Evolutionary conservation across 2,329 filamentous ascomycete species (phyloP).

Genomic region (Alternaria arbusti): DNA sequence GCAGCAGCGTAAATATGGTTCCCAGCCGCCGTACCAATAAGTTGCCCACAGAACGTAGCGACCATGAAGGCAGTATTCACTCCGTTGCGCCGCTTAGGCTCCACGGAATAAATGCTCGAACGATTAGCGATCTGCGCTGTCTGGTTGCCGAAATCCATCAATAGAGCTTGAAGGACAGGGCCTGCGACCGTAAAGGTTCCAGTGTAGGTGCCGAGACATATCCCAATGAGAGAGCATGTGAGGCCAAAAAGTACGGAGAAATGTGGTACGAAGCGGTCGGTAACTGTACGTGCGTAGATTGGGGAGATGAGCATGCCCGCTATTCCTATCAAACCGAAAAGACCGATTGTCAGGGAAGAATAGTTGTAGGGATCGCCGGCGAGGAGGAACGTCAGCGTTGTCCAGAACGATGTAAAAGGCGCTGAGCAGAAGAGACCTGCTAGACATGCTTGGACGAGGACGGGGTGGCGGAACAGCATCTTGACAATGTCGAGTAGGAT

Average conservation of each 20-base stretch:
- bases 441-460: conserved; percentile 73
- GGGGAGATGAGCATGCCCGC: conserved; percentile 71
- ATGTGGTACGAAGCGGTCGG: conserved; percentile 72
- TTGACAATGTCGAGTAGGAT: conserved; percentile 70
- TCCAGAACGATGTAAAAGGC: conserved; percentile 73
- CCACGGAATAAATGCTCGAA: conserved; percentile 71
- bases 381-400: conserved; percentile 80
- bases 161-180: conserved; percentile 73
- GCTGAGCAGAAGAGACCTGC: conserved; percentile 68
- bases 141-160: conserved; percentile 75
- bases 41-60: conserved; percentile 73
- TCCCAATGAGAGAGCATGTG: conserved; percentile 64
- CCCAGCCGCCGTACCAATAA: conserved; percentile 67
- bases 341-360: conserved; percentile 70
- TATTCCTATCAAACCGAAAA: conserved; percentile 81
- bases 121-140: conserved; percentile 77
- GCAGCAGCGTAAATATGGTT: conserved; percentile 62
- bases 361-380: conserved; percentile 73
- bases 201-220: conserved; percentile 71
- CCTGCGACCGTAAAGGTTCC: conserved; percentile 71
- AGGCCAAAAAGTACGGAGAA: conserved; percentile 71
- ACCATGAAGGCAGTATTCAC: conserved; percentile 87
- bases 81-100: conserved; percentile 73
- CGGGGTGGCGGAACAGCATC: conserved; percentile 69
- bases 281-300: conserved; percentile 71